phyloP scores from a whole-genome alignment of 345 rosid genomes.

The Citrus inodora region DNA sequence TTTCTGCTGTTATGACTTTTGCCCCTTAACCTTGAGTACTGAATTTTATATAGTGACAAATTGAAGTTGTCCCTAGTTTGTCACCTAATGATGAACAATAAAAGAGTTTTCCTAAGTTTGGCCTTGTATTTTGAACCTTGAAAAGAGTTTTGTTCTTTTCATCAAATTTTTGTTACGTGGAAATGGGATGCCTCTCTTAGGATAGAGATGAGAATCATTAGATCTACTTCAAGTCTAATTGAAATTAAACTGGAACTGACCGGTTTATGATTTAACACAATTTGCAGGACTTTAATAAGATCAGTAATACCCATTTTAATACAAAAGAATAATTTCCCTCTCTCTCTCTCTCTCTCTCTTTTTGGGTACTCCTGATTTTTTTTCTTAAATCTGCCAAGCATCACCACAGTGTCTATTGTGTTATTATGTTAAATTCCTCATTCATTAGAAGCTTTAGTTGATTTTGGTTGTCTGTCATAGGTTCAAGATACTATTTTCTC shows the following conservation, averaged over 20 bases:
- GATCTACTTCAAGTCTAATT: not conserved
- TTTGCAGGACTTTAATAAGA: not conserved
- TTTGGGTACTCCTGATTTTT: not conserved
- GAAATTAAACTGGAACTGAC: not conserved
- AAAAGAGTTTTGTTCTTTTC: not conserved
- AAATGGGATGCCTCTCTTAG: not conserved
- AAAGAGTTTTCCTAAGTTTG: not conserved
- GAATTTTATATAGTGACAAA: not conserved
- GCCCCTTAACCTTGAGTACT: not conserved
- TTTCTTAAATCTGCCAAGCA: not conserved
- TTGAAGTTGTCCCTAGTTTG: not conserved
- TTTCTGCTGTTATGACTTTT: not conserved
- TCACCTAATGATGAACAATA: not conserved
- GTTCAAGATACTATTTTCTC: slow-evolving; percentile 7
- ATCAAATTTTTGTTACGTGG: not conserved
- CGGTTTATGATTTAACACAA: not conserved
- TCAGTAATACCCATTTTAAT: not conserved
- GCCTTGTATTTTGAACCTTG: slow-evolving; percentile 2
- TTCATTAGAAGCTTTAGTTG: not conserved
- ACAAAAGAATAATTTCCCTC: not conserved
- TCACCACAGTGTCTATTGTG: not conserved
- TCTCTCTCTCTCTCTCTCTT: not conserved
- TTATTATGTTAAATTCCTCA: not conserved
- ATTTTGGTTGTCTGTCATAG: not conserved
- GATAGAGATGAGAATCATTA: not conserved